Evolutionary conservation across 2,329 filamentous ascomycete species (phyloP), one percentile per base, ranked within the genome.

Genomic region (Cladosporium velox): DNA sequence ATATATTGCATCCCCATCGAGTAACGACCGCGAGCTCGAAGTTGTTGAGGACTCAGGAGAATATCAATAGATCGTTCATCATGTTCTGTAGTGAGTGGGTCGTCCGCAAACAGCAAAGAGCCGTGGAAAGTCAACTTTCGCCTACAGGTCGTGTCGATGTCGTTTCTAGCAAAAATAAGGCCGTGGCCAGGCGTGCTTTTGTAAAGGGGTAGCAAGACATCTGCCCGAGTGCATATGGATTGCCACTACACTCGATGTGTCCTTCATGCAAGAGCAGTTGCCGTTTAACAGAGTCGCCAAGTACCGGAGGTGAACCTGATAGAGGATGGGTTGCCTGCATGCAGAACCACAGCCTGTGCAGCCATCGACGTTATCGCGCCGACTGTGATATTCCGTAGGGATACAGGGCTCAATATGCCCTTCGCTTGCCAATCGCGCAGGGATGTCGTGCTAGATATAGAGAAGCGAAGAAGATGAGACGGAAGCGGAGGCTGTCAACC

Each of bases 401-500:
- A 55, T 55, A 12, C 18, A 34, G 26, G n/a, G 28, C 30, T 21
- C 14, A n/a, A 24, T 14, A 15, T 52, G 49, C 24, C 12, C 49
- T 52, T 52, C 18, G 52, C 52, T 55, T 34, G 28, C 52, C 52
- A 32, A 55, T n/a, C 32, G 10, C 32, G 32, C 52, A 55, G 52
- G 52, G 52, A 21, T 55, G 10, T 11, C 26, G n/a, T n/a, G 52
- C 28, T 32, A 32, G 52, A 55, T 55, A 55, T 55, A 55, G 52
- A 24, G 28, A 55, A 58, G 55, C 55, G 32, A 58, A 24, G 55
- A 14, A 35, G 12, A 38, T 41, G 55, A 58, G 55, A 58, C 55
- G 11, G 18, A 41, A 41, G 30, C 55, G 32, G 32, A 24, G 30
- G 55, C 34, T 58, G 34, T 35, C n/a, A 41, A 41, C 34, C 30